Base-by-base conservation (phyloP, 306 rosid species). In the Vicia sativa region DNA sequence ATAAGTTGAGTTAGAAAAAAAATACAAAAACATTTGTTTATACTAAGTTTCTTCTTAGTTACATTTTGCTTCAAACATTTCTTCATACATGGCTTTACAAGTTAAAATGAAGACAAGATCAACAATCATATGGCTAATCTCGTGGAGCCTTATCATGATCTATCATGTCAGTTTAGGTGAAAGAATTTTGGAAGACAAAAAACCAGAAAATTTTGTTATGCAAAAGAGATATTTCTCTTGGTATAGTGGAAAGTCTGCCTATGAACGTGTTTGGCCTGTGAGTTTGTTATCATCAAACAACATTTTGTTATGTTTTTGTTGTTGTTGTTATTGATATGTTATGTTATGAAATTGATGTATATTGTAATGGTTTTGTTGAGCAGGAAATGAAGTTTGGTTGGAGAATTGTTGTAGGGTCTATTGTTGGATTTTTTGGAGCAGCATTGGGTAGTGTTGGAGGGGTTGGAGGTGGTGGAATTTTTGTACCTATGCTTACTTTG, bases 361-460 rank as follows among this genome's bases (percentile, higher is more conserved):
- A 23, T 45, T 61, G 5, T 28, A 10, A 35, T 76, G 75, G 45
- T 50, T 19, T 15, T 28, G 45, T 66, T 84, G 79, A 58, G 62
- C 87, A 90, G 96, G 96, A 87, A 34, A 78, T 90, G 95, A 74
- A 81, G 67, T 87, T 90, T 75, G 89, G 86, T 37, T 90, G 96
- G 96, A 87, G 82, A 78, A 80, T 87, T 6, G 12, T 82, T 9
- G 82, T 80, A 6, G 96, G 96, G 63, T 68, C 96, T 54, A 75
- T 85, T 12, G 83, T 90, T 46, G 95, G 96, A 79, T 90, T 90
- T 85, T 80, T 87, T 10, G 96, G 96, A 28, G 95, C 96, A 35
- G 96, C 96, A 4, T 78, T 90, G 77, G 96, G 96, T 0, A 90
- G 96, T 50, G 91, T 90, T 7, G 96, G 96, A 16, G 96, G 96